These are phyloP conservation scores for Hemileccinum rubropunctum DNA, from an alignment of 768 basidiomycete genomes.

Conservation along the genomic window DNA sequence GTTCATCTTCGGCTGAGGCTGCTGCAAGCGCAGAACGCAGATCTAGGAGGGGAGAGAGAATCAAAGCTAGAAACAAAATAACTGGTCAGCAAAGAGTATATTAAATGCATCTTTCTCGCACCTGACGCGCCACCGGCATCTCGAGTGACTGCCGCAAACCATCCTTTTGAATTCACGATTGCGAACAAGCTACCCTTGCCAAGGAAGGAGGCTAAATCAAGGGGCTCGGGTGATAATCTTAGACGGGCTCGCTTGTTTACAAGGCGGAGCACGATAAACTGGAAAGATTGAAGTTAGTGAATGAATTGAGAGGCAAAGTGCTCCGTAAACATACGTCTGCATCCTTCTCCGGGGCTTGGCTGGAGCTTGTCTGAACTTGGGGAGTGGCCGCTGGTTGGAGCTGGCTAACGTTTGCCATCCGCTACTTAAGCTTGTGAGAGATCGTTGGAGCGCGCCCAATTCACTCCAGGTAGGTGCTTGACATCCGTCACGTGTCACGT, in stretches of 20 bases:
- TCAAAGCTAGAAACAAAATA: constrained; percentile 43
- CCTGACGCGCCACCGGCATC: constrained; percentile 36
- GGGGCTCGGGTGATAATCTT: constrained; percentile 51
- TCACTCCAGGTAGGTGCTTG: not conserved
- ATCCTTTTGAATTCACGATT: constrained; percentile 57
- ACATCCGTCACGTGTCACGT: constrained; percentile 6
- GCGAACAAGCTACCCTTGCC: constrained; percentile 55
- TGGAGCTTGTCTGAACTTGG: constrained; percentile 24
- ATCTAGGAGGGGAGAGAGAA: constrained; percentile 58
- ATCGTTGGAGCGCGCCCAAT: not conserved
- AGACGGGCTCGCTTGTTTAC: constrained; percentile 64
- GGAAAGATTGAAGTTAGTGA: constrained; percentile 1
- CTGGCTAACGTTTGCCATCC: constrained; percentile 33
- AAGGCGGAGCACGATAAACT: constrained; percentile 41
- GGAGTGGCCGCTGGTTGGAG: constrained; percentile 23
- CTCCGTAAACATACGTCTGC: constrained; percentile 23
- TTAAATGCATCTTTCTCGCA: constrained; percentile 22
- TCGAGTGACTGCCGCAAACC: constrained; percentile 63
- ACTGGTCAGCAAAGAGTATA: not conserved
- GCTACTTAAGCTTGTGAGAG: not conserved
- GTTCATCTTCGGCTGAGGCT: constrained; percentile 37
- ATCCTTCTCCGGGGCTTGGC: constrained; percentile 28
- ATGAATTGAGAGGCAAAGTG: not conserved
- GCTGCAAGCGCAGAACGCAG: constrained; percentile 52
- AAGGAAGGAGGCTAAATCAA: constrained; percentile 40